These are phyloP conservation scores for Eucommia ulmoides DNA, from an alignment of 257 asterid genomes.

Conservation along the genomic window DNA sequence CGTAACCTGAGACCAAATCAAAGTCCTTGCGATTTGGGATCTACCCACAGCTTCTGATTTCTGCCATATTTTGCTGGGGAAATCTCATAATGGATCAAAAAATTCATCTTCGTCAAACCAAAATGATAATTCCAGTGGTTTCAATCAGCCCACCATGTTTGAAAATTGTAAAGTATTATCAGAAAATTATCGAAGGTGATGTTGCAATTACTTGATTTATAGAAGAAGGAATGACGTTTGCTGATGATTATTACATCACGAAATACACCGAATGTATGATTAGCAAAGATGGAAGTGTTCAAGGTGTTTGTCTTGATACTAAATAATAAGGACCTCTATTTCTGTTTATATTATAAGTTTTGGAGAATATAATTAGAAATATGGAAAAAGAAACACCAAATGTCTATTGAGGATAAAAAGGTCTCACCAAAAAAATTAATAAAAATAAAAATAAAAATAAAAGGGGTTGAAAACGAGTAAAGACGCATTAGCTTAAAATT, in stretches of 20 bases:
- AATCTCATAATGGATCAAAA: slow-evolving; percentile 11
- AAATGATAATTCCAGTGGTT: slow-evolving; percentile 6
- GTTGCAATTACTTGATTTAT: slow-evolving; percentile 71
- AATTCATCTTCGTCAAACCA: not conserved
- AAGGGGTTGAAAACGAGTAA: too few species aligned
- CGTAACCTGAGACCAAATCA: slow-evolving; percentile 72
- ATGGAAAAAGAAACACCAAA: too few species aligned
- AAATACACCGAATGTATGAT: slow-evolving; percentile 68
- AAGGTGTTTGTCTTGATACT: slow-evolving; percentile 87
- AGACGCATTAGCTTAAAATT: too few species aligned
- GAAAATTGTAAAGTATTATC: slow-evolving; percentile 61
- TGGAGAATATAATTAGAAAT: too few species aligned
- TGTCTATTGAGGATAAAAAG: too few species aligned
- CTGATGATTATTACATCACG: slow-evolving; percentile 74
- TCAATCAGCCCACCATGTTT: slow-evolving; percentile 47
- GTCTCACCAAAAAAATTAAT: too few species aligned
- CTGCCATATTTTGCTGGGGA: slow-evolving; percentile 53
- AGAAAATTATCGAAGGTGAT: slow-evolving; percentile 65
- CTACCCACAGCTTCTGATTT: slow-evolving; percentile 79
- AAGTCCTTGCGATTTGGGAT: slow-evolving; percentile 78
- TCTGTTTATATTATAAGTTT: too few species aligned
- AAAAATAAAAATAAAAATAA: too few species aligned
- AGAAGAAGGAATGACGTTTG: slow-evolving; percentile 64
- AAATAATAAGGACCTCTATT: slow-evolving; percentile 30
- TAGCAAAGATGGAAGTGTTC: slow-evolving; percentile 41